Percentiles rank a stretch among this genome's conserved stretches.
phyloP scores from a whole-genome alignment of 306 rosid genomes.

The Begonia masoniana region DNA sequence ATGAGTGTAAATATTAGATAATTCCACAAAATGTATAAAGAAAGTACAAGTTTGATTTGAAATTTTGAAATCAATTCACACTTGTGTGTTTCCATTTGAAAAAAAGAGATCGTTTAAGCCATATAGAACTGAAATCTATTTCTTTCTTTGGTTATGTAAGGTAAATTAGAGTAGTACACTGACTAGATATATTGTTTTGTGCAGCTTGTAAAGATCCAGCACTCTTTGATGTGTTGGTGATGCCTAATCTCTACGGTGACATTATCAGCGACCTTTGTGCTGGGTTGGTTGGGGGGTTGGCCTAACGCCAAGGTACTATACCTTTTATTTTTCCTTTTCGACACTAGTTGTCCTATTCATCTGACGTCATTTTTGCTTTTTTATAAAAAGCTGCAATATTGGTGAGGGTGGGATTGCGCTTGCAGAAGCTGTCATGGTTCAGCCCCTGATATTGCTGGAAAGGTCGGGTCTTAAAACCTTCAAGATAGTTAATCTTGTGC shows the following conservation, averaged over 20 bases:
- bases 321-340: background rate
- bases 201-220: conserved; percentile 98
- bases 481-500: background rate
- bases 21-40: background rate
- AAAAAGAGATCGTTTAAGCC: no score
- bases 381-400: conserved; percentile 63
- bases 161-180: no score
- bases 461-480: background rate
- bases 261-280: conserved; percentile 99
- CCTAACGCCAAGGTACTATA: conserved; percentile 74
- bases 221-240: conserved; percentile 90
- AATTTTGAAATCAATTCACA: no score
- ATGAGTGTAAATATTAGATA: background rate
- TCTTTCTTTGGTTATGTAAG: no score
- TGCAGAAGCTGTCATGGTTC: conserved; percentile 1
- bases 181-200: conserved; percentile 7
- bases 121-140: no score
- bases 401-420: conserved; percentile 9
- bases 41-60: no score
- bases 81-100: no score
- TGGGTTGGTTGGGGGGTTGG: conserved; percentile 95
- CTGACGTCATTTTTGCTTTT: conserved; percentile 13
- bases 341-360: conserved; percentile 1
- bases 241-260: conserved; percentile 99
- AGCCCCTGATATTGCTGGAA: background rate